A percentile compares a stretch with the other conserved stretches of the same genome.
These are phyloP conservation scores for Orbilia blumenaviensis DNA, from an alignment of 2,329 filamentous ascomycete species.

Conservation along the genomic window DNA sequence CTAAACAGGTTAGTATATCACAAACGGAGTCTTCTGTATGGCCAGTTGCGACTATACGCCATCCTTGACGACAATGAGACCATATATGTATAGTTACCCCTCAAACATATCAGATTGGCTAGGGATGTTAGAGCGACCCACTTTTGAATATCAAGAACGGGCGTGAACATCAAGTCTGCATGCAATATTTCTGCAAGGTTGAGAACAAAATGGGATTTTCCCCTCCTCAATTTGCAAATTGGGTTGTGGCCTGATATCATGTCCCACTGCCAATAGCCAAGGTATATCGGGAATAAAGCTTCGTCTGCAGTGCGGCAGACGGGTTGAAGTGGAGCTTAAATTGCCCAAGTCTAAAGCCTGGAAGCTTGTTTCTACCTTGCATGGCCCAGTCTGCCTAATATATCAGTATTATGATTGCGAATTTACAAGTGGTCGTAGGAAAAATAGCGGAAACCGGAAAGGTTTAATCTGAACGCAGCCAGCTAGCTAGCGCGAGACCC, in stretches of 20 bases:
- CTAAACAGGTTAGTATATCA: conserved; percentile 9
- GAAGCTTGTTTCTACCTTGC: conserved; percentile 40
- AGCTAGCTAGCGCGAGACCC: too few relatives aligned
- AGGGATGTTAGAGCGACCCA: not conserved
- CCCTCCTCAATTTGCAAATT: not conserved
- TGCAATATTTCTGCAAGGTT: conserved; percentile 27
- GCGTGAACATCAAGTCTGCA: not conserved
- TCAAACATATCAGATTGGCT: conserved; percentile 10
- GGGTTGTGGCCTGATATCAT: conserved; percentile 21
- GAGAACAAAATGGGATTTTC: conserved; percentile 25
- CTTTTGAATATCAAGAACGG: not conserved
- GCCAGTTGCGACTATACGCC: conserved; percentile 23
- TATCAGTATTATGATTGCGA: not conserved
- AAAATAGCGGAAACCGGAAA: too few relatives aligned
- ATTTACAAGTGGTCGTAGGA: not conserved
- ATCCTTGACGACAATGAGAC: conserved; percentile 40
- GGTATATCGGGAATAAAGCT: conserved; percentile 15
- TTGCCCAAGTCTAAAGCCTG: not conserved
- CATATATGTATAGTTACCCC: conserved; percentile 6
- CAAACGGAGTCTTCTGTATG: conserved; percentile 15
- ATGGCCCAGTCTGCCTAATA: conserved; percentile 17
- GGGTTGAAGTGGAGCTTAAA: conserved; percentile 21
- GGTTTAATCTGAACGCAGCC: too few relatives aligned
- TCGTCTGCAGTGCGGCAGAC: not conserved
- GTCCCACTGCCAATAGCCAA: not conserved